Conservation (phyloP, 768 basidiomycete species). For the Trametes sanguinea region DNA sequence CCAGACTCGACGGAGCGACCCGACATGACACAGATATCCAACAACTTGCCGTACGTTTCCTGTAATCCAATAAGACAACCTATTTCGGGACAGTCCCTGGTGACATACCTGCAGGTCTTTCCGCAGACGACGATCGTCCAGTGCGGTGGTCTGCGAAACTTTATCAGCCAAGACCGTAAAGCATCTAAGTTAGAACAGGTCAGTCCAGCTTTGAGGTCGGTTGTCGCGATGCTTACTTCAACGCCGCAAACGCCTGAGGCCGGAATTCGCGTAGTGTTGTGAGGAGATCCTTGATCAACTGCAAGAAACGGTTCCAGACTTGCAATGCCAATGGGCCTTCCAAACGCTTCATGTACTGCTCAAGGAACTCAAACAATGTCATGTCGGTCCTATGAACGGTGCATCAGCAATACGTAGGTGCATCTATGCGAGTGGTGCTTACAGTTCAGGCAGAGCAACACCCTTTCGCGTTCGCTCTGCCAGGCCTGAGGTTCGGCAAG, state of each 20-base stretch:
- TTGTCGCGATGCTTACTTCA: conserved; percentile 54
- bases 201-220: not conserved
- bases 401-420: not conserved
- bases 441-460: conserved; percentile 63
- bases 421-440: conserved; percentile 30
- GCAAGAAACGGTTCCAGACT: conserved; percentile 82
- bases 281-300: conserved; percentile 78
- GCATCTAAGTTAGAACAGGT: conserved; percentile 50
- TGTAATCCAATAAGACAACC: conserved; percentile 30
- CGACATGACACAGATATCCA: conserved; percentile 76
- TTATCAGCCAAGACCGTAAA: conserved; percentile 80
- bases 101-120: conserved; percentile 79
- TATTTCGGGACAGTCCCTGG: not conserved
- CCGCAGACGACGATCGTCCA: conserved; percentile 85
- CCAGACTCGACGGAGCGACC: conserved; percentile 76
- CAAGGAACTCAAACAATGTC: conserved; percentile 82
- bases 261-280: conserved; percentile 68
- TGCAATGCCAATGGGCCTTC: conserved; percentile 93
- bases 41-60: conserved; percentile 84
- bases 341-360: conserved; percentile 77
- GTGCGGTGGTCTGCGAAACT: conserved; percentile 82
- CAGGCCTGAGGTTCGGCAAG: conserved; percentile 52
- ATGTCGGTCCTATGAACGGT: conserved; percentile 56
- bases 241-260: conserved; percentile 64
- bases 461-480: conserved; percentile 64